Evolutionary conservation across 305 asterid species (phyloP), one percentile per base, ranked within the genome.

Genomic region (Coffea humblotiana): DNA sequence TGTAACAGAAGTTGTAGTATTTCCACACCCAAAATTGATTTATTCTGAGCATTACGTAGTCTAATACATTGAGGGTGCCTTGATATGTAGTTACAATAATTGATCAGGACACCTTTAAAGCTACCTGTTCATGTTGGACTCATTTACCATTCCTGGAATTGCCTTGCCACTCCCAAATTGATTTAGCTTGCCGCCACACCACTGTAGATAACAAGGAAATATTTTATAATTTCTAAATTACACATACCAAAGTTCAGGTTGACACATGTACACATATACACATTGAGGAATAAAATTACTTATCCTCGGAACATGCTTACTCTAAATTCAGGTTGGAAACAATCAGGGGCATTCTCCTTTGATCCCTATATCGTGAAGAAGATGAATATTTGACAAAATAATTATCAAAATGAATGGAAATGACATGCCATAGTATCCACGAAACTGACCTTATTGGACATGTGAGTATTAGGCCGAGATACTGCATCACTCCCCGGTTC

Each of bases 41-140:
- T 40, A 40, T 40, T 40, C 43, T 40, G 43, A 40, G 43, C 4
- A 40, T 40, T 40, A 40, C 43, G 43, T 40, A 3, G 43, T 40
- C 43, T 40, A 5, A 40, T 40, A 40, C 43, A 40, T 40, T 5
- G 43, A 40, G 6, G 4, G 43, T 40, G 43, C 43, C 32, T 32
- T 29, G 32, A 29, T 29, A 29, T 29, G 32, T 37, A 37, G 43
- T 40, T 27, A 70, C 19, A 2, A 43, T 71, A 51, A 73, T 73
- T 19, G 47, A 70, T 64, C 23, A 58, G 15, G 15, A 52, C 29
- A 40, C n/a, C 21, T 74, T 74, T 29, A 71, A 35, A 37, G 77
- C 72, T 85, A 91, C 96, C 96, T 91, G 84, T 72, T 82, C 81
- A 88, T 72, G 88, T 81, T 81, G 82, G 86, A 69, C 84, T 85